Evolutionary conservation across 805 yeast species (phyloP).

Genomic region (Millerozyma acaciae): DNA sequence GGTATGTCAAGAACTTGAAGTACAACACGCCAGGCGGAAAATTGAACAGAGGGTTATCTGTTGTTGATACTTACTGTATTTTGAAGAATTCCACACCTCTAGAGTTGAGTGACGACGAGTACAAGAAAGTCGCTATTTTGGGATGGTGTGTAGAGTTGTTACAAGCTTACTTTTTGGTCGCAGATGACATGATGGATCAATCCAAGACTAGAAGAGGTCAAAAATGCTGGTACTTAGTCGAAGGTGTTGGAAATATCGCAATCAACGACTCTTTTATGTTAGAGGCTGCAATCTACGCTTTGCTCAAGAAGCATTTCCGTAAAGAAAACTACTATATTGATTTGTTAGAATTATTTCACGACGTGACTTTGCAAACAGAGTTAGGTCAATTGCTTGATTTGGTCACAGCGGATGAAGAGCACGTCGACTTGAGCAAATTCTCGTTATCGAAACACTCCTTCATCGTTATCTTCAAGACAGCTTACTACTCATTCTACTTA

Average conservation of each 20-base stretch:
- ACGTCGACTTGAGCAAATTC: slow-evolving; percentile 83
- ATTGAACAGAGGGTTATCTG: slow-evolving; percentile 92
- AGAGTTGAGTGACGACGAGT: slow-evolving; percentile 66
- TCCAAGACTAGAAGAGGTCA: slow-evolving; percentile 97
- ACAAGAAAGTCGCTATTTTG: slow-evolving; percentile 77
- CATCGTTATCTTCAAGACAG: slow-evolving; percentile 95
- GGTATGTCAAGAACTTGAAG: slow-evolving; percentile 72
- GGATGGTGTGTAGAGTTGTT: slow-evolving; percentile 96
- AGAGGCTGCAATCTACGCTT: slow-evolving; percentile 87
- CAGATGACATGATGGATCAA: slow-evolving; percentile 98
- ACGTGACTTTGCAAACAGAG: slow-evolving; percentile 96
- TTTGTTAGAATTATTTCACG: slow-evolving; percentile 90
- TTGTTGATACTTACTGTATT: slow-evolving; percentile 85
- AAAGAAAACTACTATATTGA: slow-evolving; percentile 81
- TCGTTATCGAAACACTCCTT: slow-evolving; percentile 87
- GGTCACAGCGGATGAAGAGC: slow-evolving; percentile 95
- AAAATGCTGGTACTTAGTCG: slow-evolving; percentile 91
- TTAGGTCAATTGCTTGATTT: slow-evolving; percentile 93
- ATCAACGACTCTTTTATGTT: slow-evolving; percentile 96
- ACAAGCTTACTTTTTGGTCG: slow-evolving; percentile 95
- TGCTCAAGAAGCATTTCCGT: slow-evolving; percentile 86
- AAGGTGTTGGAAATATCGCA: slow-evolving; percentile 85
- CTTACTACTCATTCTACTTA: slow-evolving; percentile 92
- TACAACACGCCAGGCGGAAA: slow-evolving; percentile 97
- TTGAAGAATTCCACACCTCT: slow-evolving; percentile 56